Evolutionary conservation across 805 yeast species (phyloP), one percentile per base, ranked within the genome.

Genomic region (Candida vaughaniae): DNA sequence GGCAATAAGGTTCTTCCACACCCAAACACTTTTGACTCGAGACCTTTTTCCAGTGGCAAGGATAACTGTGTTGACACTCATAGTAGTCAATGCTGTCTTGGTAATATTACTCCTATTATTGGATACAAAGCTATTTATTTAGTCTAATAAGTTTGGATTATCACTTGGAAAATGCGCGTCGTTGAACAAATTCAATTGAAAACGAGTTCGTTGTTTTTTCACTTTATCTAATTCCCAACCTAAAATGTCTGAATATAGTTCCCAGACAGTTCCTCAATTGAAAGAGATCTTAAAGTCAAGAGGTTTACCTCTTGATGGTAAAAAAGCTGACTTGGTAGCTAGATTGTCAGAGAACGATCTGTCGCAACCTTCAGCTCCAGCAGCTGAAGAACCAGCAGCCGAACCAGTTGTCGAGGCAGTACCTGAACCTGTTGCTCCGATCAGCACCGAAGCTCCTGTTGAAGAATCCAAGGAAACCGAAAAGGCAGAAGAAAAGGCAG

Each of bases 241-340:
- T n/a, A n/a, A n/a, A 27, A 78, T 78, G 82, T 46, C 77, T 12
- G 72, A 71, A 8, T 82, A 80, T 56, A 55, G 77, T n/a, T 53
- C 80, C n/a, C 72, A 77, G 46, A 82, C 90, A 2, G 96, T 89
- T 35, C 80, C 82, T 14, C 95, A 89, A 66, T 73, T 91, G 60
- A 90, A 86, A 58, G 95, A 85, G 44, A 53, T 77, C 39, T 73
- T 91, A 50, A 82, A 82, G 50, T 61, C 72, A 16, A 79, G 80
- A 43, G 84, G 82, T 1, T 73, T 91, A 34, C 58, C 93, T 2
- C 67, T 70, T 5, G 75, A 75, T 26, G 98, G 98, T 16, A 80
- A 86, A 49, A 91, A 91, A 60, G 80, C 83, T 29, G 96, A 88
- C 35, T 65, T 85, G 48, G 66, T 85, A 39, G 75, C 75, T 11